Conservation (phyloP, 108 stramenopile genomes). For the Conticribra guillardii region DNA sequence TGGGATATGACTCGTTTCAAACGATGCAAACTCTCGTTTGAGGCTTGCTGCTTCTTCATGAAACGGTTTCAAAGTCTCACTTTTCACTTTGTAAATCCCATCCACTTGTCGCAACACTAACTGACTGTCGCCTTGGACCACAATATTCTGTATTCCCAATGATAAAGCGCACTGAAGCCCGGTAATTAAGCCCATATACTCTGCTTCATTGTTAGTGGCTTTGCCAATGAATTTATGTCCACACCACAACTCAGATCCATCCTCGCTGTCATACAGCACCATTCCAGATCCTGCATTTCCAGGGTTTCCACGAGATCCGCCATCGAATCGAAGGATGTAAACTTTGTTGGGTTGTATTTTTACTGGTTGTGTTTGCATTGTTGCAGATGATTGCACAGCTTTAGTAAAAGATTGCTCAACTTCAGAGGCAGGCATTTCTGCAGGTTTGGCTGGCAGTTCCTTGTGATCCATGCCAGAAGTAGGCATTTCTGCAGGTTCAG, state of each 20-base stretch:
- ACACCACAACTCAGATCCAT: conserved; percentile 57
- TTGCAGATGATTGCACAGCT: too few species aligned
- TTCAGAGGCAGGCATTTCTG: too few species aligned
- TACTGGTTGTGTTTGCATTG: neutral
- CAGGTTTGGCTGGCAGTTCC: too few species aligned
- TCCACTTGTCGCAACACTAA: conserved; percentile 74
- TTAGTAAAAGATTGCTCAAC: too few species aligned
- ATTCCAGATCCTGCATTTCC: conserved; percentile 73
- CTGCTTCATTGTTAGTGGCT: conserved; percentile 84
- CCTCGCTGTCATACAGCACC: conserved; percentile 67
- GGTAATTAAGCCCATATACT: conserved; percentile 65
- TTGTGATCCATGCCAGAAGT: too few species aligned
- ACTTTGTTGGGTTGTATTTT: conserved; percentile 30
- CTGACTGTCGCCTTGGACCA: conserved; percentile 77
- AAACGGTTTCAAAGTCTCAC: conserved; percentile 43
- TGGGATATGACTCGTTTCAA: conserved; percentile 64
- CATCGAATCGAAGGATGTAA: conserved; percentile 61
- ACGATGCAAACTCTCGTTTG: conserved; percentile 53
- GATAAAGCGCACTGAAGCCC: conserved; percentile 71
- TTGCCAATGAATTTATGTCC: conserved; percentile 70
- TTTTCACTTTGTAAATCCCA: conserved; percentile 62
- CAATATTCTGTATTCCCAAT: conserved; percentile 62
- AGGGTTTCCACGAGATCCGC: conserved; percentile 79
- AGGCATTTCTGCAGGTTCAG: too few species aligned
- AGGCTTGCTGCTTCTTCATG: conserved; percentile 44